Conservation (phyloP, 176 grass and related monocot species). For the Aegilops tauschii region DNA sequence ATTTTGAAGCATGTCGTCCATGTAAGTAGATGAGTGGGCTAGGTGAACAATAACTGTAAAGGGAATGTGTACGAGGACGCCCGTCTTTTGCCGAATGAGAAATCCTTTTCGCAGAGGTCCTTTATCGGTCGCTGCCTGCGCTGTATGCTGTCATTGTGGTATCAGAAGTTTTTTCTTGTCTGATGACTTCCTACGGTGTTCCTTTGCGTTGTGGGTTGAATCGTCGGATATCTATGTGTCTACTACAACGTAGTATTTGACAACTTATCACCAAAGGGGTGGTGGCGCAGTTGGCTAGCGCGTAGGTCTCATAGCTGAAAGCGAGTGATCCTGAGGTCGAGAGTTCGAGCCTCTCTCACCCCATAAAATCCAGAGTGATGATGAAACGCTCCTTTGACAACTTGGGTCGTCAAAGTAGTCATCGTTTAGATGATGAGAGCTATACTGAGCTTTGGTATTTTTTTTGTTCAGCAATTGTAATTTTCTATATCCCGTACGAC, state of each 20-base stretch:
- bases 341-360: slow-evolving; percentile 85
- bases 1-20: slow-evolving; percentile 37
- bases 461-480: not conserved
- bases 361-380: not conserved
- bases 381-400: slow-evolving; percentile 37
- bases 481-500: no score
- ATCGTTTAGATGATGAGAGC: slow-evolving; percentile 36
- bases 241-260: not conserved
- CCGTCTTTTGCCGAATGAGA: slow-evolving; percentile 2
- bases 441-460: not conserved
- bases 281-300: slow-evolving; percentile 52
- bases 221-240: not conserved
- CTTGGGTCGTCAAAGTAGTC: slow-evolving; percentile 5
- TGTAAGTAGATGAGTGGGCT: slow-evolving; percentile 42
- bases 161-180: not conserved
- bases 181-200: not conserved
- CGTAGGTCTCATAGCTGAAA: slow-evolving; percentile 36
- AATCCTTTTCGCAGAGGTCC: not conserved
- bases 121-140: not conserved
- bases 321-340: slow-evolving; percentile 56
- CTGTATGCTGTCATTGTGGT: not conserved
- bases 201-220: not conserved
- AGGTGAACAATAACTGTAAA: slow-evolving; percentile 39
- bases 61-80: not conserved
- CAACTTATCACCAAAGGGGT: not conserved